These are phyloP conservation scores for Leccinum cinnamomeum DNA, from an alignment of 1,284 basidiomycete species.

Conservation along the genomic window DNA sequence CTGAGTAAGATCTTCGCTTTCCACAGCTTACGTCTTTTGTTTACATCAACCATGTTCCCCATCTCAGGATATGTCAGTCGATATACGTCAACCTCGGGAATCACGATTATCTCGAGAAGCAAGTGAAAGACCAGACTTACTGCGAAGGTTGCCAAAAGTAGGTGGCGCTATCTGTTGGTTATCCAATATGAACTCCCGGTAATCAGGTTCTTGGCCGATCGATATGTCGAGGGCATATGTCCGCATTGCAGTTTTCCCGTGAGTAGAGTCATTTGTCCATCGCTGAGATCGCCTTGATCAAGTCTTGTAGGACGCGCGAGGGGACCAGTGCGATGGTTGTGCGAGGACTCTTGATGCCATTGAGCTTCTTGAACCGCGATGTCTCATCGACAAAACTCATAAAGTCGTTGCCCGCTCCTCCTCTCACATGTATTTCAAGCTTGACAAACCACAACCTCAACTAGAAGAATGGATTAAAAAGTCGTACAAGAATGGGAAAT, in stretches of 20 bases:
- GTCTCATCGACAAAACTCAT: constrained; percentile 85
- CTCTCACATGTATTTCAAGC: constrained; percentile 92
- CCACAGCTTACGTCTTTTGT: not conserved
- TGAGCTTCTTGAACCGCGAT: constrained; percentile 94
- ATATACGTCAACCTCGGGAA: constrained; percentile 84
- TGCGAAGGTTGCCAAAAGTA: constrained; percentile 89
- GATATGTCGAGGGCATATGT: constrained; percentile 93
- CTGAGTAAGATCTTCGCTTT: constrained; percentile 61
- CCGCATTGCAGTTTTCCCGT: constrained; percentile 88
- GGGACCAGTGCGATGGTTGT: constrained; percentile 98
- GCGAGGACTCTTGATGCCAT: constrained; percentile 91
- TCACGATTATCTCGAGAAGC: constrained; percentile 75
- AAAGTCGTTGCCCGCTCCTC: constrained; percentile 75
- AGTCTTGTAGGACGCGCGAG: constrained; percentile 80
- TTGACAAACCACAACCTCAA: constrained; percentile 81
- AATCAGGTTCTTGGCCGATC: constrained; percentile 86
- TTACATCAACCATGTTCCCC: constrained; percentile 4
- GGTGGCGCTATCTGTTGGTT: constrained; percentile 17
- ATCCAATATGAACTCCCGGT: not conserved
- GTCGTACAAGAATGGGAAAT: constrained; percentile 81
- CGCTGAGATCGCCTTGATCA: not conserved
- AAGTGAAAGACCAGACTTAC: constrained; percentile 89
- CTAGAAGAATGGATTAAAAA: constrained; percentile 89
- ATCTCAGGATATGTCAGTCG: constrained; percentile 79
- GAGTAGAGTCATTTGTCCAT: constrained; percentile 19